Evolutionary conservation across 768 basidiomycete genomes (phyloP).

Genomic region (Boletus subparvulus): DNA sequence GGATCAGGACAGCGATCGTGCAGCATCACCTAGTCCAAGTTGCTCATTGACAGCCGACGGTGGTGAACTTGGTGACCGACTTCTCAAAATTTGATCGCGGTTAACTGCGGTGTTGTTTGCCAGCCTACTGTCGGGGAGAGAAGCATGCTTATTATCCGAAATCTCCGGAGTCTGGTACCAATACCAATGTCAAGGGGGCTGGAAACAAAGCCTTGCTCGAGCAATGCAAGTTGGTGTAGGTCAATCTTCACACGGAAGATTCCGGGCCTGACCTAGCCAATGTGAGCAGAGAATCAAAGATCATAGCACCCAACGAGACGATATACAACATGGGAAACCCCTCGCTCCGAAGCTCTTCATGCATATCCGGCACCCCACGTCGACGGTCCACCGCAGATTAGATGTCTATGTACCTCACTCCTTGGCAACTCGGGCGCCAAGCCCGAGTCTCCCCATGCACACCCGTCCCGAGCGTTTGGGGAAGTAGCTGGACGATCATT

Average conservation of each 20-base stretch:
- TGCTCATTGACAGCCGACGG: too few species aligned
- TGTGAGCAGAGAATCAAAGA: conserved; percentile 10
- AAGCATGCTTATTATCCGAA: too few species aligned
- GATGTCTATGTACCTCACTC: conserved; percentile 18
- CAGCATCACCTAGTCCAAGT: too few species aligned
- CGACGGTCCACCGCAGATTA: conserved; percentile 16
- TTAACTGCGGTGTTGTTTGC: too few species aligned
- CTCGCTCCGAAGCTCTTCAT: conserved; percentile 2
- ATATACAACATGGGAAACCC: conserved; percentile 18
- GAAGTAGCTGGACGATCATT: conserved; percentile 34
- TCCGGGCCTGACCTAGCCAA: background rate
- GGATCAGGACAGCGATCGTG: too few species aligned
- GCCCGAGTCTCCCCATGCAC: background rate
- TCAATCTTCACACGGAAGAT: too few species aligned
- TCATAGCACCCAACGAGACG: conserved; percentile 22
- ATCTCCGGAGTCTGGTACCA: background rate
- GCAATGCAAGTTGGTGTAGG: background rate
- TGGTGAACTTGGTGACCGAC: too few species aligned
- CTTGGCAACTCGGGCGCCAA: conserved; percentile 7
- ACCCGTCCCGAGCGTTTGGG: background rate
- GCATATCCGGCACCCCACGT: conserved; percentile 12
- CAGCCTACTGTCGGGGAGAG: too few species aligned
- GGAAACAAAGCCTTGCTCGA: background rate
- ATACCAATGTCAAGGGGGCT: background rate
- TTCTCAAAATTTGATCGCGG: too few species aligned